Base-by-base conservation (phyloP, 2,329 filamentous ascomycete species). In the Fusarium burgessii region DNA sequence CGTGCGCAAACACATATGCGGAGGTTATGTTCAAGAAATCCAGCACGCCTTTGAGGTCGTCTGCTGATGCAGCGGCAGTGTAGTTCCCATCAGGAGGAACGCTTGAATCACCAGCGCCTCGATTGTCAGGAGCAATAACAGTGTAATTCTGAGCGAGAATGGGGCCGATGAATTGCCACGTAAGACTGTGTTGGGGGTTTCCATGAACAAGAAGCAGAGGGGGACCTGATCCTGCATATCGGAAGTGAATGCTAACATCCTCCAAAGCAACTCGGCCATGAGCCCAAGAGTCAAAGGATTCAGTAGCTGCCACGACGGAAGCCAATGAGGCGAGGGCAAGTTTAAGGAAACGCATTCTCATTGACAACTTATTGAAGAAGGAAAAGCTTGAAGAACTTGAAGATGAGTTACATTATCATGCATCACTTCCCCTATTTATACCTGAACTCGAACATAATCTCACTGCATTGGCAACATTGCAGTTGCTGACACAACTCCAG, bases 1-100 rank as follows among this genome's bases (percentile, higher is more conserved):
- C 84, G 65, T 85, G 83, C 1, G 80, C 76, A 66, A 85, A 81
- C 0, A 85, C 80, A 62, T 84, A 83, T 3, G 82, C 75, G 29
- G 78, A 80, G 4, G 79, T 80, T 10, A 84, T 75, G 25, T 82
- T 82, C 11, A 85, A 68, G 43, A 84, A 85, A 38, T 82, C 80
- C 42, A 85, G 76, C 0, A 85, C 68, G 14, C 76, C 78, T 27
- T 79, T 79, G 9, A 83, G 77, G 42, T 84, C 77, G 18, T 76
- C 74, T 62, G 82, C 84, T 35, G 80, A 79, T 3, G 82, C 79
- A 27, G 76, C 58, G 0, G 82, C 81, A 11, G 77, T 84, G 68
- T 84, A 85, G 68, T 83, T 80, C 0, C 78, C 79, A 32, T 80
- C 74, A 0, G 76, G 70, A 0, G 82, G 79, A 10, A 84, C 72